A percentile compares a stretch with the other conserved stretches of the same genome.
These are phyloP conservation scores for Naegleria fowleri DNA, from an alignment of 208 protist genomes.

Conservation along the genomic window DNA sequence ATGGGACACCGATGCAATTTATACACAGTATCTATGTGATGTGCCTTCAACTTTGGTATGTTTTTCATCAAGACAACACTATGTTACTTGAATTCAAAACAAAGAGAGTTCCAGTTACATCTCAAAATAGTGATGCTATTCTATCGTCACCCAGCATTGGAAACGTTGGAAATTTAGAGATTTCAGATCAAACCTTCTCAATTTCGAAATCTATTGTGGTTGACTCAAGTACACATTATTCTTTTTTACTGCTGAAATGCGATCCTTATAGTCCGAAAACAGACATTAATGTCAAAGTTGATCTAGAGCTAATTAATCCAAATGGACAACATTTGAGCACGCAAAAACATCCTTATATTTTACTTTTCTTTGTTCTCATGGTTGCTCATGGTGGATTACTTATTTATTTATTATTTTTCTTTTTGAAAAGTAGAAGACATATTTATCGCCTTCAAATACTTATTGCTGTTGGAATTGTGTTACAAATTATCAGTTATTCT, in stretches of 20 bases:
- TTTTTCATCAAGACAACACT: neutral
- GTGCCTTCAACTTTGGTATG: neutral
- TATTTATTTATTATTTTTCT: neutral
- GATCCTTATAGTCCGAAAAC: neutral
- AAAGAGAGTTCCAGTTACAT: neutral
- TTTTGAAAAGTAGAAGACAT: neutral
- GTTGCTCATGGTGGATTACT: neutral
- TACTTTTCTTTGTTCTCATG: neutral
- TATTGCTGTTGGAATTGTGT: neutral
- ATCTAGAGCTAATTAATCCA: neutral
- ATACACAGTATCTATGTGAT: neutral
- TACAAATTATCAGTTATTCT: neutral
- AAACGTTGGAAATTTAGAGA: neutral
- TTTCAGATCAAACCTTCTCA: neutral
- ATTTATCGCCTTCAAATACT: neutral
- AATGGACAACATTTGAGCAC: neutral
- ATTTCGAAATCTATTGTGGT: neutral
- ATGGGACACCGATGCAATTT: neutral
- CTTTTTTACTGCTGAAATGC: neutral
- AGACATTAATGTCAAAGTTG: neutral
- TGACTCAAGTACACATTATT: neutral
- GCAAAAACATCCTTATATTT: neutral
- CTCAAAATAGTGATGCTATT: neutral
- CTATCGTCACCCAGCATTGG: neutral
- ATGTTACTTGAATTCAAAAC: neutral